Base-by-base conservation (phyloP, 73 alveolate genomes). In the Blepharisma japonicum region DNA sequence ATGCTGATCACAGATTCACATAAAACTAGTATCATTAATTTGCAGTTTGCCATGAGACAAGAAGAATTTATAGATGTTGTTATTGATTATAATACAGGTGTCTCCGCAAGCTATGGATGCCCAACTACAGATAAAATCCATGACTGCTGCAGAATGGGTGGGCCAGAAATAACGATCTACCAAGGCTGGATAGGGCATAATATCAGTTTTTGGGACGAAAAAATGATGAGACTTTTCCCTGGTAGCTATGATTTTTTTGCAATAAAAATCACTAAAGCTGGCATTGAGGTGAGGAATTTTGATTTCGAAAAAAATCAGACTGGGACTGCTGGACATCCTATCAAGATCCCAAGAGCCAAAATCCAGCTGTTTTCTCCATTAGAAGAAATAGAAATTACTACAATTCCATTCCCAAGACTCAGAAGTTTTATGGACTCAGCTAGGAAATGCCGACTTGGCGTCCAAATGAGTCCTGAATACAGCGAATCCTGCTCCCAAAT, bases 161-260 rank as follows among this genome's bases (percentile, higher is more conserved):
- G 47, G 18, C 47, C 47, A 9, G 74, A 61, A 25, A n/a, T 61
- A 14, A n/a, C 39, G 11, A n/a, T 61, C 14, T 61, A 20, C 39
- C 39, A 14, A 9, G 14, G 74, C 74, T 61, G 74, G 74, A 25
- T 61, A 25, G 74, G 47, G 39, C 47, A 61, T 25, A 14, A 61
- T 61, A 14, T 14, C 23, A 39, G 14, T 14, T 25, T 61, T 18
- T 61, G 74, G 74, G 74, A 61, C 47, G 74, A 61, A 25, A 61
- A 61, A 61, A 61, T 61, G 49, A 61, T 61, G 38, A 14, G 74
- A 61, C 74, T 61, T 25, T 61, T 61, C 46, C 74, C 74, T 18
- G 74, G 74, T 2, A 25, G 49, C 46, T 39, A 61, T 61, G 74
- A 61, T 18, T 61, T 61, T 61, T 20, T 61, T 18, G 74, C 74